Conservation (phyloP, 179 eudicot genomes). For the Spinacia oleracea region DNA sequence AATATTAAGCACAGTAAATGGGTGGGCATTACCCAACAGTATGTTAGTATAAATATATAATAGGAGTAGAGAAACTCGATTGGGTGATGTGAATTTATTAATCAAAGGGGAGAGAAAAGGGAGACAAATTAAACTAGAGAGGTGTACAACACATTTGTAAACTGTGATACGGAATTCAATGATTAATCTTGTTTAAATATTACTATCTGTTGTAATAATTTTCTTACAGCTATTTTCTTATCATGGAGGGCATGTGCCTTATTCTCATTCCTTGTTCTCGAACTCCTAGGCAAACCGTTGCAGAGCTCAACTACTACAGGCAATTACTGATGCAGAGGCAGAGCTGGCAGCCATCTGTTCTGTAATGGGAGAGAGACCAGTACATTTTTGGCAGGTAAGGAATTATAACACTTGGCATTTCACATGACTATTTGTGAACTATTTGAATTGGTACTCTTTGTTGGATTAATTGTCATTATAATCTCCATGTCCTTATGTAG, state of each 20-base stretch:
- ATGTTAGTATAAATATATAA: background rate
- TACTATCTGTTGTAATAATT: background rate
- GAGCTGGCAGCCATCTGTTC: constrained; percentile 94
- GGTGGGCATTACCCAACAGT: background rate
- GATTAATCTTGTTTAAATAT: background rate
- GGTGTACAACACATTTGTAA: too few relatives aligned
- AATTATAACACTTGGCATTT: background rate
- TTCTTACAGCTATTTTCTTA: background rate
- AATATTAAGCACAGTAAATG: background rate
- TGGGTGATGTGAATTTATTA: background rate
- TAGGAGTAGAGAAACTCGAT: background rate
- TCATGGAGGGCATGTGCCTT: background rate
- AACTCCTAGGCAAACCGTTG: constrained; percentile 50
- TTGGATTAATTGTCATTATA: background rate
- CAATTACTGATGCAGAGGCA: constrained; percentile 95
- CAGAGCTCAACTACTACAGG: constrained; percentile 91
- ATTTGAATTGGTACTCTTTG: background rate
- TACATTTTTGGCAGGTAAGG: constrained; percentile 79
- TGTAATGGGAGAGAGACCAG: constrained; percentile 85
- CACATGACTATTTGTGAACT: background rate
- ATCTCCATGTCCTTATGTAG: background rate
- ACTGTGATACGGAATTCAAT: too few relatives aligned
- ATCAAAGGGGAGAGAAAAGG: background rate
- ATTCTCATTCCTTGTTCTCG: background rate
- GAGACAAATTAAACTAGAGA: too few relatives aligned